A percentile compares a stretch with the other conserved stretches of the same genome.
Conservation (phyloP, 169 alveolate genomes). For the Cryptosporidium andersoni region DNA sequence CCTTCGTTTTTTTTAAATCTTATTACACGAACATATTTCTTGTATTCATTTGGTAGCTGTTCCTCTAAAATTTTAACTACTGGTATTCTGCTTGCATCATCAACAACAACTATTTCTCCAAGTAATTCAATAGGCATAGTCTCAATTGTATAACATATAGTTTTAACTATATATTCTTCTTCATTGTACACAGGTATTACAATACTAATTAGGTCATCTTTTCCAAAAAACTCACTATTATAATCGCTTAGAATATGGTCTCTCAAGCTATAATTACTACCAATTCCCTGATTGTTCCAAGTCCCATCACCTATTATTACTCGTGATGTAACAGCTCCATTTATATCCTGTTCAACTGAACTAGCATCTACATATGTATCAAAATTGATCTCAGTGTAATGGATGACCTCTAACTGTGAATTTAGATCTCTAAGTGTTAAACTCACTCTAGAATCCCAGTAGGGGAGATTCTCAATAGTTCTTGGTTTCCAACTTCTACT, state of each 20-base stretch:
- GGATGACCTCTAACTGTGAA: background rate
- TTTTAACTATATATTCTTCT: slow-evolving; percentile 71
- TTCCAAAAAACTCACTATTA: background rate
- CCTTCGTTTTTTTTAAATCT: slow-evolving; percentile 76
- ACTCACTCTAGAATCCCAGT: slow-evolving; percentile 7
- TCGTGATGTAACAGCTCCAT: background rate
- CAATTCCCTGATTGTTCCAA: background rate
- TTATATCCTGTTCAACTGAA: background rate
- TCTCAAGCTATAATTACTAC: too few relatives aligned
- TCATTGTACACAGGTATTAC: slow-evolving; percentile 79
- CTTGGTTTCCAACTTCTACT: slow-evolving; percentile 26
- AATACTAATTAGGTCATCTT: slow-evolving; percentile 53
- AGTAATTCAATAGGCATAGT: slow-evolving; percentile 71
- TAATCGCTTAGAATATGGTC: too few relatives aligned
- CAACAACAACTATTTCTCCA: slow-evolving; percentile 77
- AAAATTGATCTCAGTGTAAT: slow-evolving; percentile 33
- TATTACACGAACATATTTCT: slow-evolving; percentile 56
- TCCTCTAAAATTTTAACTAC: slow-evolving; percentile 54
- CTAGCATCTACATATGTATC: slow-evolving; percentile 31
- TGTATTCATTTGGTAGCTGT: slow-evolving; percentile 48
- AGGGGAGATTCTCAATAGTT: slow-evolving; percentile 1
- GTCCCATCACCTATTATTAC: background rate
- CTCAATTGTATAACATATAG: slow-evolving; percentile 71
- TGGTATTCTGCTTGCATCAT: slow-evolving; percentile 75
- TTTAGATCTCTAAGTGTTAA: background rate